Evolutionary conservation across 2,329 filamentous ascomycete genomes (phyloP).

Genomic region (Alternaria ventricosa): DNA sequence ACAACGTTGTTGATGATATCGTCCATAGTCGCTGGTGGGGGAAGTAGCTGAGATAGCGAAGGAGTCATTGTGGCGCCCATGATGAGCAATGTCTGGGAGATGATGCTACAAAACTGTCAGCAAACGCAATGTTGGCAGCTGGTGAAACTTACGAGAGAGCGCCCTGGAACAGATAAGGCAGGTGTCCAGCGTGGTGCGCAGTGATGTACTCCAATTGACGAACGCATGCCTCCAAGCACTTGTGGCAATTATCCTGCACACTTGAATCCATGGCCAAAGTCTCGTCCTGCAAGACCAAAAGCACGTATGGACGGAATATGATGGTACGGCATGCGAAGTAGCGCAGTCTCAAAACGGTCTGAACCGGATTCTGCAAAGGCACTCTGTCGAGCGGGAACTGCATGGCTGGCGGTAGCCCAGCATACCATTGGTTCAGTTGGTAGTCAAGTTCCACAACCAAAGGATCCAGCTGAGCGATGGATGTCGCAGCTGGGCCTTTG

Average conservation of each 20-base stretch:
- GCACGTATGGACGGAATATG: conserved; percentile 83
- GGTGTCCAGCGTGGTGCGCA: conserved; percentile 80
- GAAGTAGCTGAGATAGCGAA: conserved; percentile 70
- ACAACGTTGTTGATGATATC: conserved; percentile 80
- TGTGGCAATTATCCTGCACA: conserved; percentile 79
- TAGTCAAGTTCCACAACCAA: conserved; percentile 82
- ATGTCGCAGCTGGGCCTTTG: conserved; percentile 59
- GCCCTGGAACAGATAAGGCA: conserved; percentile 87
- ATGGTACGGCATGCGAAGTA: conserved; percentile 88
- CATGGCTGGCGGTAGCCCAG: conserved; percentile 74
- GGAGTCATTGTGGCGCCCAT: conserved; percentile 87
- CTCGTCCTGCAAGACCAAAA: conserved; percentile 80
- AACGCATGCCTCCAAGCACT: conserved; percentile 80
- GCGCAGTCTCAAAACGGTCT: conserved; percentile 77
- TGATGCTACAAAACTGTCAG: conserved; percentile 64
- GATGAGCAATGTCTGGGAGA: conserved; percentile 79
- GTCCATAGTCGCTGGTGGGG: conserved; percentile 65
- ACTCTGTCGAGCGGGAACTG: conserved; percentile 77
- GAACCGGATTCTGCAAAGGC: conserved; percentile 73
- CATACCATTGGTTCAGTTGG: conserved; percentile 85
- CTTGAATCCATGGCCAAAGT: conserved; percentile 72
- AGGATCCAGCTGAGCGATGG: conserved; percentile 75
- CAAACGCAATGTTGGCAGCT: not conserved
- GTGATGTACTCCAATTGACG: conserved; percentile 80
- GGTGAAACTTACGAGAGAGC: conserved; percentile 61